Base-by-base conservation (phyloP, 2,329 filamentous ascomycete genomes). In the Leptoxyphium fumago region DNA sequence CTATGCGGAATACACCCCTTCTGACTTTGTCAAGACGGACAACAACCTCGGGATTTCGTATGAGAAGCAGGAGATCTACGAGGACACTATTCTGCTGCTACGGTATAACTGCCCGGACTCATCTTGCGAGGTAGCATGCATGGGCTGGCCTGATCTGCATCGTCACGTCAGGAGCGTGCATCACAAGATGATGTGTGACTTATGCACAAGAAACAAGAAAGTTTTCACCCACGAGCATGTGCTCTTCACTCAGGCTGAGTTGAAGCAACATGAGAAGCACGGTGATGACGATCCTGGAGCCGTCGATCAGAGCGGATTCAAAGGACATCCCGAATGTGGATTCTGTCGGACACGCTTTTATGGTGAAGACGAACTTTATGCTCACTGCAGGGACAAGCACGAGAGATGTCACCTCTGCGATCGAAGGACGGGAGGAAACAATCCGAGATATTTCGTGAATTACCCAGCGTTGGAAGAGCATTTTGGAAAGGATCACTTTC, bases 181-280 rank as follows among this genome's bases (percentile, higher is more conserved):
- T 67, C 73, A 80, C 50, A 94, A 89, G 66, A 80, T 84, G 60
- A 88, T 93, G 81, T 93, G 77, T 63, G 86, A 94, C 62, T 71
- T 94, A 10, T 95, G 88, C 64, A 84, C 88, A 6, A 73, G 87
- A 47, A 88, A 95, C 69, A 98, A 98, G 66, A 95, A 94, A 59
- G 87, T 95, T 29, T 98, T 98, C 55, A 95, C 91, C 1, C 91
- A 98, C 64, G 91, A 98, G 64, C 91, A 98, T 60, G 85, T 93
- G 50, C 73, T 98, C 1, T 96, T 95, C 61, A 82, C 84, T 1
- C 74, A 78, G 48, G 75, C 80, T 50, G 85, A 89, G 53, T 70
- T 96, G 41, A 79, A 84, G 52, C 83, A 78, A 55, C 91, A 98
- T 62, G 93, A 96, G 73, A 83, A 78, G 49, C 78, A 82, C 50